A percentile compares a stretch with the other conserved stretches of the same genome.
Evolutionary conservation across 495 filamentous ascomycete species (phyloP).

Genomic region (Massariosphaeria phaeospora): DNA sequence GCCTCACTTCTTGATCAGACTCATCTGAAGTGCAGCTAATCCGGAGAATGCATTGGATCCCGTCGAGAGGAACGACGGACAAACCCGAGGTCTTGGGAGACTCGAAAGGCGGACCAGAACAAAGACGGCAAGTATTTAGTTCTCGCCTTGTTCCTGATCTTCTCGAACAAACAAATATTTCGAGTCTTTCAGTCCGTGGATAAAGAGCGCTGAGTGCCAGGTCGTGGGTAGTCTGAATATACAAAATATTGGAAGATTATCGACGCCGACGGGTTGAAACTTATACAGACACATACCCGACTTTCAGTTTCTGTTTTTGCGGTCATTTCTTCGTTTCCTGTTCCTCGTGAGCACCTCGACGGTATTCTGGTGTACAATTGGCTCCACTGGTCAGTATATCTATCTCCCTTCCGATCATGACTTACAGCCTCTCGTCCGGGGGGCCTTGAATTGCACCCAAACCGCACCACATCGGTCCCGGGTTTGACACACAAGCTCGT

Average conservation of each 20-base stretch:
- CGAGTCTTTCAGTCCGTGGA: background rate
- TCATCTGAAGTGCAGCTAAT: slow-evolving; percentile 10
- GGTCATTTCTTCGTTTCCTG: background rate
- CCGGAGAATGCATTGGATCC: slow-evolving; percentile 7
- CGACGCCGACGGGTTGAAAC: background rate
- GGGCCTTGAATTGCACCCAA: no score
- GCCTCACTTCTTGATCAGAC: slow-evolving; percentile 16
- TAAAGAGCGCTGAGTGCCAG: no score
- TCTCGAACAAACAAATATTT: background rate
- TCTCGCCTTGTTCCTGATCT: background rate
- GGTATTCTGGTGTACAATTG: background rate
- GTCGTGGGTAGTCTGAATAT: background rate
- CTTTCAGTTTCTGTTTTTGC: background rate
- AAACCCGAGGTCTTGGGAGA: background rate
- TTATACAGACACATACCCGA: background rate
- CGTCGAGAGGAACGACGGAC: background rate
- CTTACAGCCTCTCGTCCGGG: background rate
- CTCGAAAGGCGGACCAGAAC: no score
- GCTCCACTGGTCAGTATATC: background rate
- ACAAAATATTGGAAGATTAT: background rate
- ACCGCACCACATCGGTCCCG: no score
- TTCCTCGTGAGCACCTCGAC: background rate
- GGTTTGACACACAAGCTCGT: no score
- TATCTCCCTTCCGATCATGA: background rate
- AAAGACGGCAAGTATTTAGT: slow-evolving; percentile 1